Evolutionary conservation across 139 green algal species (phyloP), one percentile per base, ranked within the genome.

Genomic region (Astrephomene gubernaculifera): DNA sequence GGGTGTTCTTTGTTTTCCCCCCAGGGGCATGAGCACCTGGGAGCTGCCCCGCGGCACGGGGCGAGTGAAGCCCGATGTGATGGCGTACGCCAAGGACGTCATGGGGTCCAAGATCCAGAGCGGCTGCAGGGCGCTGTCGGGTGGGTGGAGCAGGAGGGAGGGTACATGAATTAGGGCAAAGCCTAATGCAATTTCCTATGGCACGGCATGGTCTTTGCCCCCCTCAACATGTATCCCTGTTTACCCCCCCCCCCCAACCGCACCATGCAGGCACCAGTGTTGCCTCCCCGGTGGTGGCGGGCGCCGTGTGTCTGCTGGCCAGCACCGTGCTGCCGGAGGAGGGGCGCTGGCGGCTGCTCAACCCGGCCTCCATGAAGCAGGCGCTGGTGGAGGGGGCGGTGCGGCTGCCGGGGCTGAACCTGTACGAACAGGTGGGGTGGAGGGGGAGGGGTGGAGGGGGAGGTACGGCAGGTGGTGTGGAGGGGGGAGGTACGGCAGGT

Each of bases 281-380:
- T 35, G 97, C 98, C 2, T 97, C 94, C 29, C 98, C 98, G 10
- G 98, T 99, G 44, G 98, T 98, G n/a, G 96, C 97, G 1, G 98
- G 98, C 43, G 96, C 95, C 0, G 95, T 99, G 27, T 95, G 88
- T 88, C 89, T 99, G 82, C 89, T 99, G 69, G 95, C 97, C n/a
- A 95, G 81, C 85, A 94, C 94, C 0, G 90, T 99, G 36, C 95
- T 97, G 0, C 74, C 74, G 8, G 89, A 95, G 61, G 91, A 89
- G 1, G 52, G 71, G 52, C 90, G 97, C 61, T 97, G 92, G 92
- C 81, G 52, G 31, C 78, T 98, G 29, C 91, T 99, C n/a, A 99
- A 99, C 93, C 98, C 98, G 0, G 98, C 95, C 1, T 94, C 89
- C 80, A 99, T 99, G 97, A 99, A 99, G 92, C 98, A 99, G 90